Percentiles rank a stretch among this genome's conserved stretches.
Evolutionary conservation across 352 stramenopile species (phyloP).

Genomic region (Aphanomyces cochlioides): DNA sequence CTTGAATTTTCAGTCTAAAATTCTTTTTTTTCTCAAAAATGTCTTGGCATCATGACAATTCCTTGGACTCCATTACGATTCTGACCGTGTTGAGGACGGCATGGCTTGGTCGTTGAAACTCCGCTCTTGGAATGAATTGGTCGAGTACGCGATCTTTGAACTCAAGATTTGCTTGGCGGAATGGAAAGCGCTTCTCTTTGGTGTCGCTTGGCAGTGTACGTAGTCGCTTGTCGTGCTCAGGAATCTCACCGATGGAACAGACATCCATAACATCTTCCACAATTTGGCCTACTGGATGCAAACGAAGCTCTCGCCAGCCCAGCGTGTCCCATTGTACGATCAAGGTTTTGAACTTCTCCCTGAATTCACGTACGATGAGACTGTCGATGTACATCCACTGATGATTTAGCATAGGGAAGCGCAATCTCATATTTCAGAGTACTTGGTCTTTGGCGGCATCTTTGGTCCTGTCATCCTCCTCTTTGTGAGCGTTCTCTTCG

Average conservation of each 20-base stretch:
- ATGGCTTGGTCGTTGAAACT: neutral
- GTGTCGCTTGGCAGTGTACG: slow-evolving; percentile 24
- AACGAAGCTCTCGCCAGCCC: slow-evolving; percentile 53
- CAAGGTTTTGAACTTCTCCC: slow-evolving; percentile 70
- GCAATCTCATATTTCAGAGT: slow-evolving; percentile 55
- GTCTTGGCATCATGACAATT: too few relatives aligned
- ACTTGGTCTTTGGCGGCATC: slow-evolving; percentile 68
- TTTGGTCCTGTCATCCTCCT: slow-evolving; percentile 72
- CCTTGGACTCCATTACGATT: too few relatives aligned
- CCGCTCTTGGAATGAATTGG: slow-evolving; percentile 11
- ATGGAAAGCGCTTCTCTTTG: slow-evolving; percentile 22
- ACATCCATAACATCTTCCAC: slow-evolving; percentile 79
- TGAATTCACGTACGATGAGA: slow-evolving; percentile 48
- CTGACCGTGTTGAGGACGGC: too few relatives aligned
- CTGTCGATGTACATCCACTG: too few relatives aligned
- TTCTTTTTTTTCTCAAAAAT: too few relatives aligned
- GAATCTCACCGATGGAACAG: slow-evolving; percentile 31
- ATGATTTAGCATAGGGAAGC: slow-evolving; percentile 31
- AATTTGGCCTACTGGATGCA: slow-evolving; percentile 86
- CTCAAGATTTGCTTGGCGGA: slow-evolving; percentile 18
- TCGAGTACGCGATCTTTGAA: slow-evolving; percentile 19
- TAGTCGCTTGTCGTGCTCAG: neutral
- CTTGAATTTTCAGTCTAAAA: too few relatives aligned
- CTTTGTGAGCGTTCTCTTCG: slow-evolving; percentile 57
- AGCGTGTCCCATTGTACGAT: slow-evolving; percentile 74